Conservation (phyloP, 352 stramenopile genomes). For the Pythium scleroteichum region DNA sequence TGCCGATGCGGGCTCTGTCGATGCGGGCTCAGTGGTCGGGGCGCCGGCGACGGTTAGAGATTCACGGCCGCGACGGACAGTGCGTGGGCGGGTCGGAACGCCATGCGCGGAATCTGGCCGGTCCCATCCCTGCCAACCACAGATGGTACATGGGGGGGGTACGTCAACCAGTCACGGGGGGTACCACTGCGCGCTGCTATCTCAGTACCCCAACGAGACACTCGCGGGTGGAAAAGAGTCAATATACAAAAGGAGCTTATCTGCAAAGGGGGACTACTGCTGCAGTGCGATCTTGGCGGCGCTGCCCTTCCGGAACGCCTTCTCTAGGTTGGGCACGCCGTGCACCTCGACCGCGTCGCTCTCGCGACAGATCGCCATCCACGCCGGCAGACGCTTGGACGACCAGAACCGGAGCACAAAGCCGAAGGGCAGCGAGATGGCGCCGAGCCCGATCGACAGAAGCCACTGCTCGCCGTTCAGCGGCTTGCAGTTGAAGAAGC, state of each 20-base stretch:
- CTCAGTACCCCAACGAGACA: background rate
- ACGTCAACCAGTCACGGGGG: slow-evolving; percentile 4
- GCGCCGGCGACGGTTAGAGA: slow-evolving; percentile 13
- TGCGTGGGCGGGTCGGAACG: background rate
- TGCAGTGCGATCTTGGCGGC: background rate
- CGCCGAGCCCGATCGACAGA: slow-evolving; percentile 54
- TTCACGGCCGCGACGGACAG: background rate
- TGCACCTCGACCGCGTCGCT: slow-evolving; percentile 37
- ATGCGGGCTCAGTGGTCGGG: slow-evolving; percentile 1
- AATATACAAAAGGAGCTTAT: slow-evolving; percentile 7
- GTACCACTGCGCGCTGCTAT: too few relatives aligned
- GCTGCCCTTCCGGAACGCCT: slow-evolving; percentile 4
- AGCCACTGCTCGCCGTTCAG: slow-evolving; percentile 52
- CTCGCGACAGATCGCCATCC: slow-evolving; percentile 62
- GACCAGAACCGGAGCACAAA: slow-evolving; percentile 53
- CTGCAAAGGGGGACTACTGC: background rate
- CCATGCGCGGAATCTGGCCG: slow-evolving; percentile 6
- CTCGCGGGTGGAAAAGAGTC: background rate
- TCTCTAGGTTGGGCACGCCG: slow-evolving; percentile 8
- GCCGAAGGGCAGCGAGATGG: slow-evolving; percentile 47
- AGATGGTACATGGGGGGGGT: slow-evolving; percentile 1
- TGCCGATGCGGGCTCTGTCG: background rate
- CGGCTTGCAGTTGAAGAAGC: slow-evolving; percentile 63
- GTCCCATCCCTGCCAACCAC: background rate
- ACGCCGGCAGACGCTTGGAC: slow-evolving; percentile 43